Conservation (phyloP, 345 rosid genomes). For the Geranium rotundifolium region DNA sequence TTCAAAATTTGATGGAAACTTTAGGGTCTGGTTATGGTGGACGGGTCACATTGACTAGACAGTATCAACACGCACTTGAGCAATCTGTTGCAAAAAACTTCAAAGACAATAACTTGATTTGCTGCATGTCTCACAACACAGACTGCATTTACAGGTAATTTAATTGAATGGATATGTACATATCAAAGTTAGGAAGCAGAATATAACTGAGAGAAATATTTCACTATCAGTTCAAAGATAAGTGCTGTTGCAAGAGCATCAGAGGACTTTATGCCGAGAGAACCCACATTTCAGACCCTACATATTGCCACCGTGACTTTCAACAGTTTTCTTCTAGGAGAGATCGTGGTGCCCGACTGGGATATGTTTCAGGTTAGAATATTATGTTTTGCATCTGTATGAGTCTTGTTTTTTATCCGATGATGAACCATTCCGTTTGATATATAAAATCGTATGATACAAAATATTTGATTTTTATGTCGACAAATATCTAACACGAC, state of each 20-base stretch:
- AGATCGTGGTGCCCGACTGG: slow-evolving; percentile 51
- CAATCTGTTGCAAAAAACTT: slow-evolving; percentile 39
- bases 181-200: not conserved
- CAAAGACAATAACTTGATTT: slow-evolving; percentile 34
- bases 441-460: not conserved
- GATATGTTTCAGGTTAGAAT: slow-evolving; percentile 50
- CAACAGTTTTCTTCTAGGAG: slow-evolving; percentile 52
- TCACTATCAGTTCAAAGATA: slow-evolving; percentile 28
- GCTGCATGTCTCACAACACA: slow-evolving; percentile 49
- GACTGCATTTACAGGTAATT: slow-evolving; percentile 46
- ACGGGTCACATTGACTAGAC: slow-evolving; percentile 36
- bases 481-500: not conserved
- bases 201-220: slow-evolving; percentile 2
- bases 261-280: slow-evolving; percentile 56
- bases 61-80: slow-evolving; percentile 46
- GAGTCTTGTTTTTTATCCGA: not conserved
- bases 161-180: not conserved
- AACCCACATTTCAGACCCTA: slow-evolving; percentile 40
- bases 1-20: slow-evolving; percentile 39
- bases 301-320: slow-evolving; percentile 50
- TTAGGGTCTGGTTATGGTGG: slow-evolving; percentile 47
- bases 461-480: too few relatives aligned
- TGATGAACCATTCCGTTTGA: not conserved
- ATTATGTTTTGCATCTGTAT: not conserved
- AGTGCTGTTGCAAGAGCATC: slow-evolving; percentile 50